These are phyloP conservation scores for Cutaneotrichosporon cavernicola DNA, from an alignment of 1,284 basidiomycete genomes.

Conservation along the genomic window DNA sequence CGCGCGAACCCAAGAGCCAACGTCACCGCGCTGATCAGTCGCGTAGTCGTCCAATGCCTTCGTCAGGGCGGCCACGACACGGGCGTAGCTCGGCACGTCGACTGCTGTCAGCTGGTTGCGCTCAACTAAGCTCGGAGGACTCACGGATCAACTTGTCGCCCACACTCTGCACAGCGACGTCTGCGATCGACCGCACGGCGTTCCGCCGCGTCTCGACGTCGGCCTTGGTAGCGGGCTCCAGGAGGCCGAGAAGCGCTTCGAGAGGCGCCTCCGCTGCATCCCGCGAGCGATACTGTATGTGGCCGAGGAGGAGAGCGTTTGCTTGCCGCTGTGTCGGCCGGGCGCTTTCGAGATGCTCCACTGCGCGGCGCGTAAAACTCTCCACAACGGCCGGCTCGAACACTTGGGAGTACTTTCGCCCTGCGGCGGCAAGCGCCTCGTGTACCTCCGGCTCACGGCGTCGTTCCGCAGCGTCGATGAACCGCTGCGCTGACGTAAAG, in stretches of 20 bases:
- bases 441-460: slow-evolving; percentile 68
- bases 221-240: slow-evolving; percentile 36
- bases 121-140: neutral
- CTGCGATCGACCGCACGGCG: slow-evolving; percentile 37
- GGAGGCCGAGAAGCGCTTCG: slow-evolving; percentile 30
- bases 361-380: slow-evolving; percentile 59
- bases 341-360: slow-evolving; percentile 61
- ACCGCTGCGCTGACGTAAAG: slow-evolving; percentile 17
- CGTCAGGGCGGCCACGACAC: slow-evolving; percentile 51
- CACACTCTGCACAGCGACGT: slow-evolving; percentile 27
- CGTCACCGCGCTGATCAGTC: slow-evolving; percentile 90
- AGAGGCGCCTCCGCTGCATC: slow-evolving; percentile 18
- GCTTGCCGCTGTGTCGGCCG: slow-evolving; percentile 67
- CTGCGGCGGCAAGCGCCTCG: slow-evolving; percentile 69
- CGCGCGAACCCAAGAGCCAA: slow-evolving; percentile 93
- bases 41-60: slow-evolving; percentile 82
- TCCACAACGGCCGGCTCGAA: neutral
- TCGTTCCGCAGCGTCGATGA: slow-evolving; percentile 68
- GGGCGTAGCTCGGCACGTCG: slow-evolving; percentile 8
- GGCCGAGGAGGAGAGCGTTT: slow-evolving; percentile 71
- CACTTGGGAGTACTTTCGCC: slow-evolving; percentile 63
- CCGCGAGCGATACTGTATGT: slow-evolving; percentile 62
- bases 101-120: slow-evolving; percentile 23
- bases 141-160: slow-evolving; percentile 24
- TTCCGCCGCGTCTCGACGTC: slow-evolving; percentile 50